These are phyloP conservation scores for Starmerella vaccinii DNA, from an alignment of 805 yeast species.

Conservation along the genomic window DNA sequence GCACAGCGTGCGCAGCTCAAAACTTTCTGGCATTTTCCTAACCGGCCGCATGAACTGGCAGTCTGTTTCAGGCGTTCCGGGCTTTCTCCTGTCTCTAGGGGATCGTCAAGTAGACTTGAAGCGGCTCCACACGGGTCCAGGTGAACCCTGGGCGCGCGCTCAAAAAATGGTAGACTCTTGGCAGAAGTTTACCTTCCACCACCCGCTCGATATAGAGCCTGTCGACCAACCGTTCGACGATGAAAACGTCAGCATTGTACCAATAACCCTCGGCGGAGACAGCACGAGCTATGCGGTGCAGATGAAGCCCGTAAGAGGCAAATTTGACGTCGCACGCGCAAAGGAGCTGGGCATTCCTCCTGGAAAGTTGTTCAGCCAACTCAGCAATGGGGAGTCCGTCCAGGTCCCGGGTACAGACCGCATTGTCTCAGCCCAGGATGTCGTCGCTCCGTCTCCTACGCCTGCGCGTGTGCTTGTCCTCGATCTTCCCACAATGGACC, in stretches of 20 bases:
- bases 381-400: constrained; percentile 53
- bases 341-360: constrained; percentile 55
- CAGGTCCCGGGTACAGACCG: constrained; percentile 23
- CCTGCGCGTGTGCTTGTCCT: constrained; percentile 56
- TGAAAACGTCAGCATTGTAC: constrained; percentile 25
- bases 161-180: constrained; percentile 63
- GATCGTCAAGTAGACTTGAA: constrained; percentile 33
- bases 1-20: constrained; percentile 46
- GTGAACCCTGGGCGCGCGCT: constrained; percentile 36
- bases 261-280: constrained; percentile 16
- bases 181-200: constrained; percentile 77
- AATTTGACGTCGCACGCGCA: constrained; percentile 59
- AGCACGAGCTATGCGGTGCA: constrained; percentile 54
- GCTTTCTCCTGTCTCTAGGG: constrained; percentile 67
- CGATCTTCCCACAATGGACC: constrained; percentile 55
- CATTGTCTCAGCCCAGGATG: constrained; percentile 55
- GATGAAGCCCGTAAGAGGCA: constrained; percentile 63
- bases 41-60: constrained; percentile 74
- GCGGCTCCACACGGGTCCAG: constrained; percentile 14
- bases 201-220: constrained; percentile 42
- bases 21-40: constrained; percentile 54
- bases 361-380: constrained; percentile 47
- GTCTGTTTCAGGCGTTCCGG: constrained; percentile 86
- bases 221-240: constrained; percentile 17
- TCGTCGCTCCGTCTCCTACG: constrained; percentile 49